These are phyloP conservation scores for Tolypocladium tropicale DNA, from an alignment of 2,329 filamentous ascomycete genomes.

Conservation along the genomic window DNA sequence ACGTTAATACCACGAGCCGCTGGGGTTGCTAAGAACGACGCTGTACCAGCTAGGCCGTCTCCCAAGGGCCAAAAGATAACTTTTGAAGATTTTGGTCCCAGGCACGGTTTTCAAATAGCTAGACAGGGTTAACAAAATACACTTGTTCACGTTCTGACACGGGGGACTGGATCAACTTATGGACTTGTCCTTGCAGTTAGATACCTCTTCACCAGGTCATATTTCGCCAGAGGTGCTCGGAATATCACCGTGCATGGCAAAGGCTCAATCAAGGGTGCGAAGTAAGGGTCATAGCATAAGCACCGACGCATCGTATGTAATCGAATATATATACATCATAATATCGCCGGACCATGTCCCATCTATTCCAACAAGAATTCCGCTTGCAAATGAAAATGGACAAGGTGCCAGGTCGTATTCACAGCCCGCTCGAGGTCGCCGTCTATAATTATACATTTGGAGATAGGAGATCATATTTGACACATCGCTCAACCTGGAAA, in stretches of 20 bases:
- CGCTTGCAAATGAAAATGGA: not conserved
- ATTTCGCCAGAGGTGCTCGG: not conserved
- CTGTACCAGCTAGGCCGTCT: not conserved
- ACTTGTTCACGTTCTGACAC: not conserved
- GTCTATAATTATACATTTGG: conserved; percentile 60
- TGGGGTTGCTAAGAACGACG: not conserved
- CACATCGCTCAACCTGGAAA: conserved; percentile 67
- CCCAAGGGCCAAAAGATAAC: not conserved
- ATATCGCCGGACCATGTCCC: too few species aligned
- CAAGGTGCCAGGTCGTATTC: not conserved
- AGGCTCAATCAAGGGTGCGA: too few species aligned
- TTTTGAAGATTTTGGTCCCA: not conserved
- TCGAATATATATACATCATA: not conserved
- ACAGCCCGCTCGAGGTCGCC: not conserved
- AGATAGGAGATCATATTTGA: conserved; percentile 81
- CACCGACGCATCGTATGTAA: not conserved
- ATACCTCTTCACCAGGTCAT: too few species aligned
- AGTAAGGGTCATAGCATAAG: too few species aligned
- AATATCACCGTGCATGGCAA: too few species aligned
- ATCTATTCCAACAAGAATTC: not conserved
- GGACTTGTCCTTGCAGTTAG: too few species aligned
- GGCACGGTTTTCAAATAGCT: not conserved
- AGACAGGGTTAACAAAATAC: not conserved
- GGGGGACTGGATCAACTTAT: not conserved
- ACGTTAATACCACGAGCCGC: not conserved